Percentiles rank a stretch among this genome's conserved stretches.
Conservation (phyloP, 306 rosid species). For the Arachis stenosperma region DNA sequence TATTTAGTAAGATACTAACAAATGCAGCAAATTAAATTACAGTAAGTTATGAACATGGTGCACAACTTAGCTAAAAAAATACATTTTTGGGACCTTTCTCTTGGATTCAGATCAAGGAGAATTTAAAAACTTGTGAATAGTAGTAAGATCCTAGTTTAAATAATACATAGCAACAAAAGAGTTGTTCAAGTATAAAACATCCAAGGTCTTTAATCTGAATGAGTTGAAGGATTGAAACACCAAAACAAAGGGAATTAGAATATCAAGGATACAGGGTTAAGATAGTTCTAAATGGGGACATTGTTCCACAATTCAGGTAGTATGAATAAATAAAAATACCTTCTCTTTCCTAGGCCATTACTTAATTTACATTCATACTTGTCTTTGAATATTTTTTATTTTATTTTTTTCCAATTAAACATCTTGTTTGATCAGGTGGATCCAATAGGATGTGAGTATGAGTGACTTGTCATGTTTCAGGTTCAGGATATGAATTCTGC, state of each 20-base stretch:
- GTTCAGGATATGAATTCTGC: conserved; percentile 78
- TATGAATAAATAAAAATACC: neutral
- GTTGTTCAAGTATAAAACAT: conserved; percentile 20
- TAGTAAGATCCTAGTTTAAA: neutral
- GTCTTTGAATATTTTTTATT: neutral
- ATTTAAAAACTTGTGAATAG: neutral
- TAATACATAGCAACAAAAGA: neutral
- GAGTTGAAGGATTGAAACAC: conserved; percentile 12
- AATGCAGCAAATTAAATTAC: neutral
- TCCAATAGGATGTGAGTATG: neutral
- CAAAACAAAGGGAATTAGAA: neutral
- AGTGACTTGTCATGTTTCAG: conserved; percentile 55
- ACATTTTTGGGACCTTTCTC: neutral
- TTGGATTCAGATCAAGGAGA: neutral
- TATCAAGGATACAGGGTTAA: neutral
- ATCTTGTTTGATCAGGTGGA: neutral
- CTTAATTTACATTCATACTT: neutral
- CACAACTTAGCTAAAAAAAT: neutral
- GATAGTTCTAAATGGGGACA: neutral
- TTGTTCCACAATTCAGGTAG: conserved; percentile 4
- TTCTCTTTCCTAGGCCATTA: no score
- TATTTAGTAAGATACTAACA: neutral
- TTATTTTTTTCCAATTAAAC: neutral
- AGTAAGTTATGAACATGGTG: neutral
- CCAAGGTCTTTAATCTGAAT: conserved; percentile 6